These are phyloP conservation scores for Cladosporium sp. DNA, from an alignment of 2,329 filamentous ascomycete species.

Conservation along the genomic window DNA sequence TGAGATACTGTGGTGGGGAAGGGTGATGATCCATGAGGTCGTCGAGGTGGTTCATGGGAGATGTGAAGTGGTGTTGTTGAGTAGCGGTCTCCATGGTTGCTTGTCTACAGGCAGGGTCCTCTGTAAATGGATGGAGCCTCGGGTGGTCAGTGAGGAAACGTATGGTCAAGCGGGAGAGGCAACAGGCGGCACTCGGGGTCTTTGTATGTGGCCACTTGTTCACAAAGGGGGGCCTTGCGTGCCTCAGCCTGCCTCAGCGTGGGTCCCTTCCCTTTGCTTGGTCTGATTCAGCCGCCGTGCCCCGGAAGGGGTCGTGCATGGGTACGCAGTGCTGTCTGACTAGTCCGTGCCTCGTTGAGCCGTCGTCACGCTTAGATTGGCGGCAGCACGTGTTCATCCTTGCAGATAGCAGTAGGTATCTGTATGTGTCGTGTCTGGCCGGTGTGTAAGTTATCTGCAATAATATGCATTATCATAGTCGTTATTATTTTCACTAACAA, in stretches of 20 bases:
- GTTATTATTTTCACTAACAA: background rate
- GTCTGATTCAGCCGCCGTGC: background rate
- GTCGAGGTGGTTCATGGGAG: constrained; percentile 10
- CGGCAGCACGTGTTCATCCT: background rate
- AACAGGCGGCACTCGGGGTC: constrained; percentile 5
- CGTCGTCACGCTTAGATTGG: background rate
- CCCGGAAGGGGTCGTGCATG: background rate
- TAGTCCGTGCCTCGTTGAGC: background rate
- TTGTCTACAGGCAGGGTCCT: constrained; percentile 19
- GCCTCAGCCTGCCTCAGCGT: background rate
- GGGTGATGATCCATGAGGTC: constrained; percentile 8
- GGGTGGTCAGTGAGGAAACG: constrained; percentile 15
- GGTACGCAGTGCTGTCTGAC: too few relatives aligned
- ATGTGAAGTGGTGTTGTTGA: constrained; percentile 5
- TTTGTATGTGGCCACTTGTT: constrained; percentile 13
- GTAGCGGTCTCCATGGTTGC: constrained; percentile 13
- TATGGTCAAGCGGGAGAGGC: constrained; percentile 11
- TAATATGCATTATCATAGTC: background rate
- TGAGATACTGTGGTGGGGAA: constrained; percentile 23
- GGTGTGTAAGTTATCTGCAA: background rate
- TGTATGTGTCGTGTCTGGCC: background rate
- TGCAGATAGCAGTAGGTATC: too few relatives aligned
- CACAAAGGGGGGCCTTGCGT: background rate
- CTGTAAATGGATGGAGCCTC: constrained; percentile 19
- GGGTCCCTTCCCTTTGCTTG: too few relatives aligned